phyloP scores from a whole-genome alignment of 2,329 filamentous ascomycete genomes.

The Didymella keratinophila region DNA sequence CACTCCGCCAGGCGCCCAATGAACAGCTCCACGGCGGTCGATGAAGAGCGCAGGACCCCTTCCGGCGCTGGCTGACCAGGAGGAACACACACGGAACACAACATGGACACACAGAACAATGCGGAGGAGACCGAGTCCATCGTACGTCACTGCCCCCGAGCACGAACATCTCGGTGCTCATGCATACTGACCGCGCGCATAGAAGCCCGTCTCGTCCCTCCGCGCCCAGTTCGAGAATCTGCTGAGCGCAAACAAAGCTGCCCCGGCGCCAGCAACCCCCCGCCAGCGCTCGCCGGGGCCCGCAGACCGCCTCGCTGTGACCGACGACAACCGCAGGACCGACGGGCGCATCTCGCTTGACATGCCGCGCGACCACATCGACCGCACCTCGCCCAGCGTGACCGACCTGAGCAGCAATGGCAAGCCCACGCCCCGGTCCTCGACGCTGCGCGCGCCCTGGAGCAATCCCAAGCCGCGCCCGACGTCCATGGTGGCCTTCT shows the following conservation, averaged over 20 bases:
- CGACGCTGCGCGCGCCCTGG: slow-evolving; percentile 47
- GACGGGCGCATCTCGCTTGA: slow-evolving; percentile 54
- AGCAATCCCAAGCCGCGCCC: slow-evolving; percentile 52
- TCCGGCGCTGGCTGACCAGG: slow-evolving; percentile 47
- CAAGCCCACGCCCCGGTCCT: slow-evolving; percentile 46
- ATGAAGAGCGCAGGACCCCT: slow-evolving; percentile 44
- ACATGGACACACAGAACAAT: slow-evolving; percentile 49
- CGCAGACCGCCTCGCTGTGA: slow-evolving; percentile 37
- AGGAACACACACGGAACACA: slow-evolving; percentile 21
- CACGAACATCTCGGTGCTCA: neutral
- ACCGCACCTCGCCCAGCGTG: slow-evolving; percentile 33
- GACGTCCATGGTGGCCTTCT: slow-evolving; percentile 59
- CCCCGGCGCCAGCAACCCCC: slow-evolving; percentile 32
- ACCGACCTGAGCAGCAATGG: slow-evolving; percentile 50
- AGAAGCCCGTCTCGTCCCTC: slow-evolving; percentile 85
- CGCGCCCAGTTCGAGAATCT: slow-evolving; percentile 84
- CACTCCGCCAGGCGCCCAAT: slow-evolving; percentile 40
- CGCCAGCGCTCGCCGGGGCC: slow-evolving; percentile 46
- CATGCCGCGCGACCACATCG: slow-evolving; percentile 47
- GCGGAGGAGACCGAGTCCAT: slow-evolving; percentile 75
- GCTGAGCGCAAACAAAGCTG: slow-evolving; percentile 53
- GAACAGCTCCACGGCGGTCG: slow-evolving; percentile 38
- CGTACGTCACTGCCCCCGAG: slow-evolving; percentile 56
- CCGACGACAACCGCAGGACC: slow-evolving; percentile 40
- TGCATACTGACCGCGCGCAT: slow-evolving; percentile 23